phyloP scores from a whole-genome alignment of 1,139 yeast genomes.

The Taphrina populina region DNA sequence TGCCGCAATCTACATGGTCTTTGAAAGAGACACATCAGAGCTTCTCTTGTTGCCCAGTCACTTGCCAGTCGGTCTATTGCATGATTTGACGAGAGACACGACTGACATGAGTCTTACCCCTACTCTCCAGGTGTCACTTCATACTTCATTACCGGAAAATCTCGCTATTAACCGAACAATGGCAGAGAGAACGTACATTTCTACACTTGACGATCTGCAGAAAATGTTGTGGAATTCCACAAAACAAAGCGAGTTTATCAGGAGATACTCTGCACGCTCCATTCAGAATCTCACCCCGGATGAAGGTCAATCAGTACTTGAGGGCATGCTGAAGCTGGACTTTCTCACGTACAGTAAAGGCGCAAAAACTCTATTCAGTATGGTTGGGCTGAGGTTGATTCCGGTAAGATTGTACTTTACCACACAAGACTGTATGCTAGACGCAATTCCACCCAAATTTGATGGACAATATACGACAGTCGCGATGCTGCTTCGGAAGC shows the following conservation, averaged over 20 bases:
- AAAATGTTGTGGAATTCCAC: conserved; percentile 12
- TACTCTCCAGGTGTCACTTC: too few species aligned
- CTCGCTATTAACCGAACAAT: too few species aligned
- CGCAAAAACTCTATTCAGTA: neutral
- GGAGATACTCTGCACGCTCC: neutral
- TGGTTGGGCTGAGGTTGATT: neutral
- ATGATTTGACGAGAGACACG: too few species aligned
- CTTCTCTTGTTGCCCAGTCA: neutral
- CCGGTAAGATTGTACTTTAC: conserved; percentile 17
- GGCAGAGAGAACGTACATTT: too few species aligned
- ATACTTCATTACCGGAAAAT: too few species aligned
- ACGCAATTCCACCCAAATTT: conserved; percentile 2
- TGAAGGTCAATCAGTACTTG: neutral
- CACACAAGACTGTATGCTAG: neutral
- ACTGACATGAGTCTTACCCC: too few species aligned
- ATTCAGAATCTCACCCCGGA: conserved; percentile 5
- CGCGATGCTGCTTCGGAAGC: neutral
- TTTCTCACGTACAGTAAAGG: neutral
- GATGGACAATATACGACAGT: conserved; percentile 9
- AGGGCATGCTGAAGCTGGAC: conserved; percentile 8
- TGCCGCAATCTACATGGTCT: neutral
- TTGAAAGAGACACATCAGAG: neutral
- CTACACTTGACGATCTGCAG: neutral
- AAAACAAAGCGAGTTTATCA: conserved; percentile 19
- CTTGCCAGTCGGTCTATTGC: conserved; percentile 32